Percentiles rank a stretch among this genome's conserved stretches.
phyloP scores from a whole-genome alignment of 2,329 filamentous ascomycete species.

The Ceratocystis eucalypticola region DNA sequence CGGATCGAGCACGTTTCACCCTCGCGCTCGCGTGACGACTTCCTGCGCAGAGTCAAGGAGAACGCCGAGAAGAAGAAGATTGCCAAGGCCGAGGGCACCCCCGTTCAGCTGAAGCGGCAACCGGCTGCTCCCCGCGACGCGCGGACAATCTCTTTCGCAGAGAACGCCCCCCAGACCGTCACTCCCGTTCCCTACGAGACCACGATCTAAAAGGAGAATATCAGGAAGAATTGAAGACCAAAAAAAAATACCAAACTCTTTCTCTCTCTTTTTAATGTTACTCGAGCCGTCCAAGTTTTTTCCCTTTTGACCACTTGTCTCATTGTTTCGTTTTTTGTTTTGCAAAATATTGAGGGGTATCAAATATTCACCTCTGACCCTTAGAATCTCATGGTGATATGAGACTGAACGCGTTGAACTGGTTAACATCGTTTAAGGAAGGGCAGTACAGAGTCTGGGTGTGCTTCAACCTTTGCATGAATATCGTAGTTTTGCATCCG shows the following conservation, averaged over 20 bases:
- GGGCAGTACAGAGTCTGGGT: not conserved
- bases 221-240: slow-evolving; percentile 19
- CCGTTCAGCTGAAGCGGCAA: slow-evolving; percentile 86
- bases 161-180: slow-evolving; percentile 82
- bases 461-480: not conserved
- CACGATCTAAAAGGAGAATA: slow-evolving; percentile 61
- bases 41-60: slow-evolving; percentile 89
- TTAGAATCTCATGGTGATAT: no score
- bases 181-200: slow-evolving; percentile 93
- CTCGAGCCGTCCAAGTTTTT: slow-evolving; percentile 4
- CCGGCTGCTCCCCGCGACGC: slow-evolving; percentile 67
- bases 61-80: slow-evolving; percentile 87
- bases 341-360: not conserved
- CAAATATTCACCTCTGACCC: not conserved
- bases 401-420: not conserved
- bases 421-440: not conserved
- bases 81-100: slow-evolving; percentile 78
- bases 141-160: slow-evolving; percentile 63
- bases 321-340: not conserved
- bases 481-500: not conserved
- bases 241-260: slow-evolving; percentile 20
- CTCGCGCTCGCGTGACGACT: slow-evolving; percentile 92
- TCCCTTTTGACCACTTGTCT: slow-evolving; percentile 2
- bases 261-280: slow-evolving; percentile 19
- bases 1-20: slow-evolving; percentile 92